A percentile compares a stretch with the other conserved stretches of the same genome.
These are phyloP conservation scores for Glonium stellatum DNA, from an alignment of 495 filamentous ascomycete species.

Conservation along the genomic window DNA sequence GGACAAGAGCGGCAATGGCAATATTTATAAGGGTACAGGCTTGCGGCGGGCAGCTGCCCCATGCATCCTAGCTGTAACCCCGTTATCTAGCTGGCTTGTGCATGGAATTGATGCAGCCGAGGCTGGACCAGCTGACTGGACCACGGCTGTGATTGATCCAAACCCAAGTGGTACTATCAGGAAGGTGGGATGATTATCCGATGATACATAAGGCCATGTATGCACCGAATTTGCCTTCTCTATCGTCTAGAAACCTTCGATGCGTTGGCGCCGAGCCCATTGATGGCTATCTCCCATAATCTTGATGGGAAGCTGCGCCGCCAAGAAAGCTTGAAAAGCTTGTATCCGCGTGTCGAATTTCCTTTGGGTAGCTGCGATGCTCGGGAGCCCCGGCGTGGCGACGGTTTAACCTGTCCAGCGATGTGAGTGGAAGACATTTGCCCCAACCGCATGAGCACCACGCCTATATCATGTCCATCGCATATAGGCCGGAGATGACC, in stretches of 20 bases:
- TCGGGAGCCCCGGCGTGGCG: background rate
- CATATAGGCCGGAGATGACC: no score
- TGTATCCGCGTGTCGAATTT: background rate
- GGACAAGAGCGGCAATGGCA: background rate
- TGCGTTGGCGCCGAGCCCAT: background rate
- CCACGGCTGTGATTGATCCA: background rate
- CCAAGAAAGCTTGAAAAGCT: background rate
- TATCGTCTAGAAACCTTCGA: constrained; percentile 14
- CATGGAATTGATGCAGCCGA: constrained; percentile 4
- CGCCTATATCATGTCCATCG: no score
- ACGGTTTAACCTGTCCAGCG: background rate
- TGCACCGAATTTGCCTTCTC: background rate
- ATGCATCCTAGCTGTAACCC: constrained; percentile 1
- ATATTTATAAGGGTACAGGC: background rate
- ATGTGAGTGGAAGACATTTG: background rate
- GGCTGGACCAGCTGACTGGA: constrained; percentile 13
- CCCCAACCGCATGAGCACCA: background rate
- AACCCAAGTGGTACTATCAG: constrained; percentile 13
- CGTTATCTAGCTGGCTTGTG: constrained; percentile 7
- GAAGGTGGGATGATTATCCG: constrained; percentile 20
- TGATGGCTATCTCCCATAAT: background rate
- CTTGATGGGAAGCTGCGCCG: background rate
- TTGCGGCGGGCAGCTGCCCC: background rate
- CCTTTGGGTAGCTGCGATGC: background rate
- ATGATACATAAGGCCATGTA: background rate